Conservation (phyloP, 371 early-diverging fungal species). For the Haplosporangium sp. region DNA sequence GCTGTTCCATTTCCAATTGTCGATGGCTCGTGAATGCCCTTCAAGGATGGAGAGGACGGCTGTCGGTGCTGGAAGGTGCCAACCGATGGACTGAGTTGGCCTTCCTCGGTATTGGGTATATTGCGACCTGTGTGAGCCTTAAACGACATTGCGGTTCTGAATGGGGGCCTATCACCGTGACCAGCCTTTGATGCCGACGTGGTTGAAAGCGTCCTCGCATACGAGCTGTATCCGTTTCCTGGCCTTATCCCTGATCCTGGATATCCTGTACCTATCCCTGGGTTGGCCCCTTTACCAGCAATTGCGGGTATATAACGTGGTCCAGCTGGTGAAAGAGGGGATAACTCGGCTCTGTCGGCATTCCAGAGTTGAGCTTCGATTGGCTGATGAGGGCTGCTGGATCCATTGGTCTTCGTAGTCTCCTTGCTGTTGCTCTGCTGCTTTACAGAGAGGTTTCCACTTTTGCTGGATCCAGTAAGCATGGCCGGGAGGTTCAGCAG, state of each 20-base stretch:
- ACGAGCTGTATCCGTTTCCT: background rate
- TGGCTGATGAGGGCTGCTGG: slow-evolving; percentile 7
- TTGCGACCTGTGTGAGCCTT: too few relatives aligned
- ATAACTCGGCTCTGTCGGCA: slow-evolving; percentile 15
- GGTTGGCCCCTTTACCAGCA: slow-evolving; percentile 23
- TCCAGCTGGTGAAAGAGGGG: slow-evolving; percentile 35
- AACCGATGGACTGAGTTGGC: too few relatives aligned
- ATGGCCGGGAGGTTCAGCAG: slow-evolving; percentile 26
- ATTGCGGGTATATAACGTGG: slow-evolving; percentile 46
- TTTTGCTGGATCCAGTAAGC: slow-evolving; percentile 9
- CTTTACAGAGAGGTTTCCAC: background rate
- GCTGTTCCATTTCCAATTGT: background rate
- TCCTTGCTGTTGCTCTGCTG: slow-evolving; percentile 6
- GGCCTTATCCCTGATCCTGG: slow-evolving; percentile 6
- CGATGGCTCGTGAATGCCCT: too few relatives aligned
- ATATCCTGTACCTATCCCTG: background rate
- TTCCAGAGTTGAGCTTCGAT: slow-evolving; percentile 49
- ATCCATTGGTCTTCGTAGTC: too few relatives aligned
- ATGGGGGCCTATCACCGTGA: too few relatives aligned
- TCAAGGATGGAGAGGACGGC: too few relatives aligned
- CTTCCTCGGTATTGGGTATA: too few relatives aligned
- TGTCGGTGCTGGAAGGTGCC: too few relatives aligned
- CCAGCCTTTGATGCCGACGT: too few relatives aligned
- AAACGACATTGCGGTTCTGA: too few relatives aligned
- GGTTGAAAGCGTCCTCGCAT: too few relatives aligned